Evolutionary conservation across 768 basidiomycete genomes (phyloP).

Genomic region (Leccinum subtestaceum): DNA sequence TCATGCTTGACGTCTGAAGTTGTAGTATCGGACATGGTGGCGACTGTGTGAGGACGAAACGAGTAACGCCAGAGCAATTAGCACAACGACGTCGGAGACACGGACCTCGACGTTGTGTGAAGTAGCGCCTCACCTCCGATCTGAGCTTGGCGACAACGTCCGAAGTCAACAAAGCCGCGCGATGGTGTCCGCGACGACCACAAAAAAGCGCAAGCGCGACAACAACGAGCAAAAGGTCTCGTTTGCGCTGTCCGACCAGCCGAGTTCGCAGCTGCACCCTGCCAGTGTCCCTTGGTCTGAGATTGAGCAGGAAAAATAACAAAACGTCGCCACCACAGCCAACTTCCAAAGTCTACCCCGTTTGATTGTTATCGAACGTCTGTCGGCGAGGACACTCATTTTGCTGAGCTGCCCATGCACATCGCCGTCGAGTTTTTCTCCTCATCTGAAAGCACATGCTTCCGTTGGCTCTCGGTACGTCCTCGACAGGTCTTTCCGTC

Average conservation of each 20-base stretch:
- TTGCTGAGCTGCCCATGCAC: conserved; percentile 36
- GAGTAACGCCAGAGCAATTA: conserved; percentile 8
- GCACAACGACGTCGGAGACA: conserved; percentile 9
- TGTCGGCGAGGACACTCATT: conserved; percentile 27
- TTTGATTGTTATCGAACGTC: conserved; percentile 59
- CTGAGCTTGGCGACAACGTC: conserved; percentile 3
- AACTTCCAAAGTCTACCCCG: conserved; percentile 58
- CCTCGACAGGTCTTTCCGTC: not conserved
- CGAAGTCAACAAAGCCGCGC: conserved; percentile 13
- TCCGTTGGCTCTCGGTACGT: conserved; percentile 69
- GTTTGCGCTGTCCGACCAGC: conserved; percentile 36
- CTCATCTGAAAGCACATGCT: conserved; percentile 48
- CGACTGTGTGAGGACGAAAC: conserved; percentile 30
- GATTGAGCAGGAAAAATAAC: conserved; percentile 1
- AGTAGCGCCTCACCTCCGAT: conserved; percentile 9
- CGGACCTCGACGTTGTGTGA: conserved; percentile 24
- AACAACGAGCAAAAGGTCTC: conserved; percentile 34
- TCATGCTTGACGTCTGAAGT: conserved; percentile 14
- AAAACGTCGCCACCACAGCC: conserved; percentile 36
- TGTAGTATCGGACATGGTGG: conserved; percentile 13
- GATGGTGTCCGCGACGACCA: conserved; percentile 25
- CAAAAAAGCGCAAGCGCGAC: conserved; percentile 52
- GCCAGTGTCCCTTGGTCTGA: conserved; percentile 50
- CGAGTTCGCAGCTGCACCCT: conserved; percentile 35
- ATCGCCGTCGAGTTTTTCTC: conserved; percentile 83